Base-by-base conservation (phyloP, 805 yeast species). In the Myxozyma sirexii region DNA sequence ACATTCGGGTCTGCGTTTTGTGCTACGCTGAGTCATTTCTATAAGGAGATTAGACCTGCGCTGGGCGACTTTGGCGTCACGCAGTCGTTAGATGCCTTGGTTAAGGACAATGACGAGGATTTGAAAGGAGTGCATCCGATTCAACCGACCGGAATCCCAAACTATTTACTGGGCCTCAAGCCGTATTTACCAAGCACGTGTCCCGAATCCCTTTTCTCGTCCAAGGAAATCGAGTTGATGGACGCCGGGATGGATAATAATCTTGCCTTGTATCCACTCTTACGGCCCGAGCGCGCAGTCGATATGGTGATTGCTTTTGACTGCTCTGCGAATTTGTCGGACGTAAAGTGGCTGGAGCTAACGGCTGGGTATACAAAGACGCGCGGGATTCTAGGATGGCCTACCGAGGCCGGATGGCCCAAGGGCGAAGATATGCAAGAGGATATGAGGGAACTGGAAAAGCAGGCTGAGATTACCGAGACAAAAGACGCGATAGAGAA, bases 271-370 rank as follows among this genome's bases (percentile, higher is more conserved):
- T 74, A 79, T 37, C 86, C 90, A 3, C 74, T 86, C 54, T 64
- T 85, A 19, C 84, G 84, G 59, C 79, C 80, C 3, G 78, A 79
- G 42, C 75, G 91, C 65, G 71, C 76, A 21, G 75, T 85, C 17
- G 91, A 86, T 70, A 76, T 82, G 23, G 73, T 86, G 4, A 76
- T 86, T 62, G 84, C 88, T 0, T 79, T 78, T 58, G 91, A 86
- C 69, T 80, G 81, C 68, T 79, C 83, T 1, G 78, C 77, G 3
- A 69, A 72, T 56, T 74, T 67, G 21, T 55, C 50, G 15, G 44
- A 61, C n/a, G 68, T 66, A 12, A 60, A 65, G 26, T 67, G 69
- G 69, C 60, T 67, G 8, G 68, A 67, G 15, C 42, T 67, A 15
- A 58, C 64, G 8, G 68, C 60, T 23, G 68, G 65, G 1, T 67